Conservation (phyloP, 2,329 filamentous ascomycete genomes). For the Phaeosphaeriaceae sp. region DNA sequence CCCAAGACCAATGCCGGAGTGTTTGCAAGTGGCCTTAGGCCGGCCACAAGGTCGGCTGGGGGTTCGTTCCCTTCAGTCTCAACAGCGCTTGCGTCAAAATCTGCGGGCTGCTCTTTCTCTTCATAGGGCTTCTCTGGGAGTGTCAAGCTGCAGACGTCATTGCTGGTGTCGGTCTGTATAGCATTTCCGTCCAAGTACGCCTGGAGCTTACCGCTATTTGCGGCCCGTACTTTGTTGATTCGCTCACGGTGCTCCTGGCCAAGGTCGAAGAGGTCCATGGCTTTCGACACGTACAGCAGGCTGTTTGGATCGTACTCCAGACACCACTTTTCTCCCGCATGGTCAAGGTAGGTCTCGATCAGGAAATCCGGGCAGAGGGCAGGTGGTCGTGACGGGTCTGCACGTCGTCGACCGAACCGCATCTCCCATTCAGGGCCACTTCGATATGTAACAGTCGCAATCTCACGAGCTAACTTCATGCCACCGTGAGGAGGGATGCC, state of each 20-base stretch:
- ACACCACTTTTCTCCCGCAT: constrained; percentile 98
- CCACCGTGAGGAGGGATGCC: constrained; percentile 88
- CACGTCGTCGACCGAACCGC: constrained; percentile 85
- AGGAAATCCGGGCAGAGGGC: constrained; percentile 97
- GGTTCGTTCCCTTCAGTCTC: constrained; percentile 59
- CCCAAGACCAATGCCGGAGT: constrained; percentile 89
- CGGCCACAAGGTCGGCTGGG: constrained; percentile 79
- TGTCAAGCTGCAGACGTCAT: constrained; percentile 75
- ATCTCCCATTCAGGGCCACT: constrained; percentile 98
- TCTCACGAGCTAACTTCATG: constrained; percentile 97
- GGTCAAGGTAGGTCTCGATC: constrained; percentile 97
- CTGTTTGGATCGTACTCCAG: constrained; percentile 97
- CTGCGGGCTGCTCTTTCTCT: constrained; percentile 70
- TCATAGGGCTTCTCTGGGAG: constrained; percentile 85
- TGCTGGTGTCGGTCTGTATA: constrained; percentile 25
- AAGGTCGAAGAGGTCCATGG: constrained; percentile 97
- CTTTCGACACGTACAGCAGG: constrained; percentile 94
- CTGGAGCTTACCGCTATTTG: constrained; percentile 66
- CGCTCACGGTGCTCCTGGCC: constrained; percentile 73
- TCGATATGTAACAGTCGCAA: constrained; percentile 96
- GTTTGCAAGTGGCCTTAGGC: constrained; percentile 73
- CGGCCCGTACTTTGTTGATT: constrained; percentile 67
- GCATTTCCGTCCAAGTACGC: constrained; percentile 46
- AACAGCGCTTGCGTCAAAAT: constrained; percentile 33
- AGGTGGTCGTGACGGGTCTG: constrained; percentile 84